Conservation (phyloP, 192 early-diverging fungal genomes). For the Podila horticola region DNA sequence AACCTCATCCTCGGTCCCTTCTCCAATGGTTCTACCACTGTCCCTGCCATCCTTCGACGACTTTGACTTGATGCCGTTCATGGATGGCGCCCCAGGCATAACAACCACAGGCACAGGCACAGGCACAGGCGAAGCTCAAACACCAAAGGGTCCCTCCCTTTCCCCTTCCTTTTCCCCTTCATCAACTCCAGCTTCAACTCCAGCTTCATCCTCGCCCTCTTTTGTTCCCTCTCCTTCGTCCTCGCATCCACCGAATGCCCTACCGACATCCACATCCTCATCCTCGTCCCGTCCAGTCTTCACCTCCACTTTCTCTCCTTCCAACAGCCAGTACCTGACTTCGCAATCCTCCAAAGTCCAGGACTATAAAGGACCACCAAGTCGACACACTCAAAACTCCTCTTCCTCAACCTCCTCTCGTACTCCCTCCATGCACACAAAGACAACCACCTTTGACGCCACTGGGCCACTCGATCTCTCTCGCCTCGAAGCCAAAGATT, state of each 20-base stretch:
- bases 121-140: slow-evolving; percentile 2
- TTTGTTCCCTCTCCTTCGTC: slow-evolving; percentile 4
- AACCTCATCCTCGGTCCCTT: not conserved
- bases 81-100: not conserved
- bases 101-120: not conserved
- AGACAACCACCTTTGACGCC: slow-evolving; percentile 32
- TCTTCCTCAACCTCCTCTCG: not conserved
- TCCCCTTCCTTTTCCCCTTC: slow-evolving; percentile 4
- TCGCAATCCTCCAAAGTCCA: slow-evolving; percentile 39
- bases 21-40: slow-evolving; percentile 6
- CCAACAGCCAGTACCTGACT: slow-evolving; percentile 32
- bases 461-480: slow-evolving; percentile 28
- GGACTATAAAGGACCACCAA: slow-evolving; percentile 4
- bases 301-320: slow-evolving; percentile 19
- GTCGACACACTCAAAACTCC: not conserved
- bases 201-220: slow-evolving; percentile 4
- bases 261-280: not conserved
- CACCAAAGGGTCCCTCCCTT: slow-evolving; percentile 4
- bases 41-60: slow-evolving; percentile 32
- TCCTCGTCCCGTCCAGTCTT: not conserved
- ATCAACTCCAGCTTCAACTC: not conserved
- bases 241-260: not conserved
- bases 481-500: slow-evolving; percentile 17
- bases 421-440: slow-evolving; percentile 20
- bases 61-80: slow-evolving; percentile 30